Base-by-base conservation (phyloP, 2,329 filamentous ascomycete genomes). In the Pseudogymnoascus sp. region DNA sequence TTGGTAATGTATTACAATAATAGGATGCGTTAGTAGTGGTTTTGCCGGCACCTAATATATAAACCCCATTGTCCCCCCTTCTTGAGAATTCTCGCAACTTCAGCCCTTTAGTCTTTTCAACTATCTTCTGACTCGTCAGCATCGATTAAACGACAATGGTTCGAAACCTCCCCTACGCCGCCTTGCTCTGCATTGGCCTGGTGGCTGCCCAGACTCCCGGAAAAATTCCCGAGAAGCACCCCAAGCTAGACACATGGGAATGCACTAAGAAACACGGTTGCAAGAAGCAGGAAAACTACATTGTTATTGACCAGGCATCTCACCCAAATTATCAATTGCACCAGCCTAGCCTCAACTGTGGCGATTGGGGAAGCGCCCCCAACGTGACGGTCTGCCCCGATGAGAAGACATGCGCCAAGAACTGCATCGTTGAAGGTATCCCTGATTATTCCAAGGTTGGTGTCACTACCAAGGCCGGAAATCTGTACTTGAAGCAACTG, bases 371-470 rank as follows among this genome's bases (percentile, higher is more conserved):
- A n/a, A 70, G 65, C 35, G 65, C 68, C 2, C 70, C 76, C 28
- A 78, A 82, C 65, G 63, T 69, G 11, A 77, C 75, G 1, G 77
- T 76, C 0, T 84, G 82, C 67, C 79, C 81, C 0, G 78, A 80
- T 65, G 75, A 76, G 63, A 75, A 74, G 63, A 77, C 78, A 0
- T 85, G 82, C 65, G 78, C 80, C 3, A 68, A 77, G 67, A 84
- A 84, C 71, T 85, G 82, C 69, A 74, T 82, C 63, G 76, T 84
- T 42, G 77, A 83, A 38, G 81, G 79, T 8, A 76, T 82, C 53
- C 69, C 69, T 11, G 74, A 83, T 70, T 84, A 84, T 69, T 68
- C 72, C 1, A 72, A 73, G 56, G 72, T 74, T 35, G 78, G 78
- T n/a, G 75, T 81, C 12, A 72, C 67, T 5, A 75, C 77, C 0